Percentiles rank a stretch among this genome's conserved stretches.
Evolutionary conservation across 202 grass and related monocot genomes (phyloP).

Genomic region (Setaria viridis): DNA sequence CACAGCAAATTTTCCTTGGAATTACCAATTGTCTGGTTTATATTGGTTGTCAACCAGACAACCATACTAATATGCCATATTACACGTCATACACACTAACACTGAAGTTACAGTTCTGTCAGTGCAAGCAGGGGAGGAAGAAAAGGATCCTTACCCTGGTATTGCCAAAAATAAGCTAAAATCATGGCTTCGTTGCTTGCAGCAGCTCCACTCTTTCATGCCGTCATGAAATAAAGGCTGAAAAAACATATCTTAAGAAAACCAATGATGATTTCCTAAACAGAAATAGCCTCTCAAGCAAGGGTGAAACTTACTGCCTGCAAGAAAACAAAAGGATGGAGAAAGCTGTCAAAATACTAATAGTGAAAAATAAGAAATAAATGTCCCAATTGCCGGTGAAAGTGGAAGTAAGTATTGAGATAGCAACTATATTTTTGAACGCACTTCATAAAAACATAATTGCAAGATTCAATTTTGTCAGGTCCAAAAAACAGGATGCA

Average conservation of each 20-base stretch:
- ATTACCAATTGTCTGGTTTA: not conserved
- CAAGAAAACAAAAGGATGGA: conserved; percentile 42
- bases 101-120: not conserved
- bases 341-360: conserved; percentile 35
- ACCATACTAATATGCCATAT: not conserved
- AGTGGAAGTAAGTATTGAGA: not conserved
- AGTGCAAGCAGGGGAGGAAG: conserved; percentile 3
- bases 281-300: conserved; percentile 43
- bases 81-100: not conserved
- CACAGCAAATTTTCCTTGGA: not conserved
- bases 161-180: conserved; percentile 99
- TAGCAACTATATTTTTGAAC: not conserved
- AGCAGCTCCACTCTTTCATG: conserved; percentile 99
- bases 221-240: conserved; percentile 97
- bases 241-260: conserved; percentile 60
- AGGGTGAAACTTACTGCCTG: conserved; percentile 82
- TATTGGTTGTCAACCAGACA: not conserved
- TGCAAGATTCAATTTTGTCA: not conserved
- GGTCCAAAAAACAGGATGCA: not conserved
- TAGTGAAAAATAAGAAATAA: conserved; percentile 4
- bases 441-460: not conserved
- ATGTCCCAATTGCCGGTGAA: not conserved
- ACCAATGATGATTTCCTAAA: not conserved
- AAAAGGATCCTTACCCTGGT: conserved; percentile 74
- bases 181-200: conserved; percentile 98